Evolutionary conservation across 352 stramenopile genomes (phyloP).

Genomic region (Globisporangium yorkense): DNA sequence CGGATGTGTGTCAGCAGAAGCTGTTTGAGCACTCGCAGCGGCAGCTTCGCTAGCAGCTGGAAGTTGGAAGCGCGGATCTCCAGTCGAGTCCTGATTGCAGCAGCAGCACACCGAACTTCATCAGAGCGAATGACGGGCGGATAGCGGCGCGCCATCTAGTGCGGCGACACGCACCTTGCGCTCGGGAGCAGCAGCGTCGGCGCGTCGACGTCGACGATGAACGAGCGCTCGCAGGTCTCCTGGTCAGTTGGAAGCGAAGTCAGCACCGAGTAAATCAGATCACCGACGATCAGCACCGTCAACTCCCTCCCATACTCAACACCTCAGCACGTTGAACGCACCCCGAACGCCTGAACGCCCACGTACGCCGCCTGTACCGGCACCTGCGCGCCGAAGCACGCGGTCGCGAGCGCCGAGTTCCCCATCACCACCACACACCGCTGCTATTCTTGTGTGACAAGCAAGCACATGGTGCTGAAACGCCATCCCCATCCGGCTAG

Average conservation of each 20-base stretch:
- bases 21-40: conserved; percentile 26
- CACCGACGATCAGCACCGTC: not conserved
- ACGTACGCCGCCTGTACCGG: not conserved
- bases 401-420: conserved; percentile 16
- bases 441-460: conserved; percentile 1
- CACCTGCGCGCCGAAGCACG: conserved; percentile 10
- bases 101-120: not conserved
- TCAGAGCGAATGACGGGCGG: not conserved
- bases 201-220: conserved; percentile 10
- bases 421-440: conserved; percentile 11
- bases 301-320: not conserved
- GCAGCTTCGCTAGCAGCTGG: conserved; percentile 20
- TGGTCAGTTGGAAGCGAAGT: not conserved
- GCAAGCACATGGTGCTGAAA: conserved; percentile 3
- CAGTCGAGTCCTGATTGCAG: conserved; percentile 3
- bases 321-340: not conserved
- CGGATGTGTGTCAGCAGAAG: conserved; percentile 15
- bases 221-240: conserved; percentile 1
- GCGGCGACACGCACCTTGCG: not conserved
- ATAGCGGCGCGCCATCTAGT: not conserved
- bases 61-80: conserved; percentile 7
- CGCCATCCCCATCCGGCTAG: not conserved
- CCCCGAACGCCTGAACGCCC: not conserved
- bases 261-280: not conserved
- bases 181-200: conserved; percentile 4